Evolutionary conservation across 2,329 filamentous ascomycete genomes (phyloP).

Genomic region (Phialophora chinensis): DNA sequence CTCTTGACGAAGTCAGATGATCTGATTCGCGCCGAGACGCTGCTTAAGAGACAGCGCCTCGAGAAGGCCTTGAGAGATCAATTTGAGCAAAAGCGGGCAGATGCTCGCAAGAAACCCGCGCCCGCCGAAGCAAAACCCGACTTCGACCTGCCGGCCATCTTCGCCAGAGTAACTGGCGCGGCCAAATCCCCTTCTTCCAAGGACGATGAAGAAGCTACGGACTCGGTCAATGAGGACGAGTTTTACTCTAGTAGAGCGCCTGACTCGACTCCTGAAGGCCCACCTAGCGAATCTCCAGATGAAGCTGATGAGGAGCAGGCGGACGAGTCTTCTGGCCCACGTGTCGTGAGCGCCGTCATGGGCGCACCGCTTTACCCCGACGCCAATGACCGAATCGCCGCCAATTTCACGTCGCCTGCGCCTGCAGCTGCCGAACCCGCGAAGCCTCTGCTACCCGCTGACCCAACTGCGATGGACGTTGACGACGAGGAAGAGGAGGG

Average conservation of each 20-base stretch:
- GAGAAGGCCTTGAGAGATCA: slow-evolving; percentile 80
- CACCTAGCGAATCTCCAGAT: slow-evolving; percentile 32
- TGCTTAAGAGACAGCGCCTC: slow-evolving; percentile 78
- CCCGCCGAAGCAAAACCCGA: slow-evolving; percentile 63
- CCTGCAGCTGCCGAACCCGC: slow-evolving; percentile 11
- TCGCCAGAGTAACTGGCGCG: slow-evolving; percentile 71
- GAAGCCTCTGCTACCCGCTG: slow-evolving; percentile 11
- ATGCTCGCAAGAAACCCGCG: slow-evolving; percentile 56
- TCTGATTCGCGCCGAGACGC: slow-evolving; percentile 79
- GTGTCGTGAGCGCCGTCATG: slow-evolving; percentile 37
- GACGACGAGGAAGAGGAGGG: slow-evolving; percentile 52
- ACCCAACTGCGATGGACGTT: slow-evolving; percentile 33
- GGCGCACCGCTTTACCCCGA: slow-evolving; percentile 31
- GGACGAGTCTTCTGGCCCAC: slow-evolving; percentile 39
- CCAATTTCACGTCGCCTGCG: slow-evolving; percentile 12
- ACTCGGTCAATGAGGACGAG: slow-evolving; percentile 85
- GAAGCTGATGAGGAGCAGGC: slow-evolving; percentile 44
- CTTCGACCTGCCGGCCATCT: slow-evolving; percentile 74
- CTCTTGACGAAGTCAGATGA: slow-evolving; percentile 85
- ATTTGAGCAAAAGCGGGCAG: slow-evolving; percentile 66
- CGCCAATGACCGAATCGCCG: slow-evolving; percentile 15
- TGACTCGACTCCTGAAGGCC: slow-evolving; percentile 69
- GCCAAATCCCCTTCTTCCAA: slow-evolving; percentile 71
- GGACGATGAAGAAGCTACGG: slow-evolving; percentile 55
- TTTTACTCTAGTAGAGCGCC: slow-evolving; percentile 93